Conservation (phyloP, 805 yeast genomes). For the Candida coquimbonensis region DNA sequence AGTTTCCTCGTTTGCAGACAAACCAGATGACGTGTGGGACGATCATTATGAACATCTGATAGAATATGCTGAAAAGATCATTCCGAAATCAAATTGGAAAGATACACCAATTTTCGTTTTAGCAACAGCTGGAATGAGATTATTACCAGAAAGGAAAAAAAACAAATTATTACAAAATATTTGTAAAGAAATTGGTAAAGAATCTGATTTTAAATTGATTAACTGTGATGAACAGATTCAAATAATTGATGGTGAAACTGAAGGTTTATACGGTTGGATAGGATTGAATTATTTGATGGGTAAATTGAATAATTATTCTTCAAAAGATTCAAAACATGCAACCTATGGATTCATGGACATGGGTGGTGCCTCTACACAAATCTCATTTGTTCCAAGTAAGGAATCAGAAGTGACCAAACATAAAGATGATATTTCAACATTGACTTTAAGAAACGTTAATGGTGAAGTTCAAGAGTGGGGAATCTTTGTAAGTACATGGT, state of each 20-base stretch:
- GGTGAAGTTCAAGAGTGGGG: conserved; percentile 74
- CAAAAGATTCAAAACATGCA: conserved; percentile 29
- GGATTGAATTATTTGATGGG: conserved; percentile 81
- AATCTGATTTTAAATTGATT: conserved; percentile 46
- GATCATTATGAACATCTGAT: conserved; percentile 63
- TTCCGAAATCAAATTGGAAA: conserved; percentile 53
- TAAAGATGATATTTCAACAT: conserved; percentile 62
- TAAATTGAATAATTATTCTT: conserved; percentile 44
- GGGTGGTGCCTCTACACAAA: conserved; percentile 98
- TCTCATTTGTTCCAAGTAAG: conserved; percentile 82
- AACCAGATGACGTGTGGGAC: conserved; percentile 54
- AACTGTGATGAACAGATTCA: conserved; percentile 68
- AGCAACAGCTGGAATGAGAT: conserved; percentile 96
- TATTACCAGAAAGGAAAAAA: conserved; percentile 51
- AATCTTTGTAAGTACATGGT: conserved; percentile 92
- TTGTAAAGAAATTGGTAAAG: conserved; percentile 47
- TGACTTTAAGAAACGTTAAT: conserved; percentile 58
- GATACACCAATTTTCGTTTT: conserved; percentile 84
- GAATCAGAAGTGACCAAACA: conserved; percentile 55
- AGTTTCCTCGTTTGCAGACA: conserved; percentile 57
- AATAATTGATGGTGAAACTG: conserved; percentile 89
- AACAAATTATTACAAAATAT: conserved; percentile 48
- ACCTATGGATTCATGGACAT: conserved; percentile 95
- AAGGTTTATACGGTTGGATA: conserved; percentile 94
- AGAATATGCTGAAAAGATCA: conserved; percentile 57